Evolutionary conservation across 805 yeast genomes (phyloP), one percentile per base, ranked within the genome.

Genomic region (Candida silvatica): DNA sequence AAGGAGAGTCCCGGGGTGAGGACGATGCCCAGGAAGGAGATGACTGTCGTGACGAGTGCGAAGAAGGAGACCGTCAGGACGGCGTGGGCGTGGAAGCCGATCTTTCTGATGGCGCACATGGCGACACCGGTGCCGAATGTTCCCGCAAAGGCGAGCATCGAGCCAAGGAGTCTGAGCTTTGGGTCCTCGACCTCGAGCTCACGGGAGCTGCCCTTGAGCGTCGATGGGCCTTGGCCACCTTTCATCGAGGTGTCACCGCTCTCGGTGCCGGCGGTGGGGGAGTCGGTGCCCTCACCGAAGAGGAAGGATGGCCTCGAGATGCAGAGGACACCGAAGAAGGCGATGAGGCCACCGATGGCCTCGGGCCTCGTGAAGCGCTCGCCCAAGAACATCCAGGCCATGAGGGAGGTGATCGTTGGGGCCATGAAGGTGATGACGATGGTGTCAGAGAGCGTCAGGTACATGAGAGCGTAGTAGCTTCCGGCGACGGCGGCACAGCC

Each of bases 401-500:
- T 56, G 17, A 85, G 56, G 0, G 86, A 82, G 0, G 95, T 81
- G 14, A 81, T 69, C 36, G 82, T 67, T 0, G 97, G 97, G 0
- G 77, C 65, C 47, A 87, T 56, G 45, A 87, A 87, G 2, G 90
- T 75, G 34, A 87, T 78, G 12, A 82, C 79, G 1, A 84, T 78
- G 1, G 94, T 83, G 49, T 87, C 96, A 8, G 88, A 77, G 5
- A 87, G 68, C 34, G 84, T 71, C 31, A 87, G 63, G 47, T 80
- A 83, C 59, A 74, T 67, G 43, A 87, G 60, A 1, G 94, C 74
- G 51, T 66, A 83, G 54, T 84, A 87, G 50, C 82, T 63, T 4
- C 90, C 80, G 49, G 79, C 79, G 5, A 86, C 94, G 3, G 95
- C 94, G 38, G 80, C 53, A 46, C 77, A 83, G 5, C 97, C 97